These are phyloP conservation scores for Leccinum holopus DNA, from an alignment of 1,284 basidiomycete genomes.

Conservation along the genomic window DNA sequence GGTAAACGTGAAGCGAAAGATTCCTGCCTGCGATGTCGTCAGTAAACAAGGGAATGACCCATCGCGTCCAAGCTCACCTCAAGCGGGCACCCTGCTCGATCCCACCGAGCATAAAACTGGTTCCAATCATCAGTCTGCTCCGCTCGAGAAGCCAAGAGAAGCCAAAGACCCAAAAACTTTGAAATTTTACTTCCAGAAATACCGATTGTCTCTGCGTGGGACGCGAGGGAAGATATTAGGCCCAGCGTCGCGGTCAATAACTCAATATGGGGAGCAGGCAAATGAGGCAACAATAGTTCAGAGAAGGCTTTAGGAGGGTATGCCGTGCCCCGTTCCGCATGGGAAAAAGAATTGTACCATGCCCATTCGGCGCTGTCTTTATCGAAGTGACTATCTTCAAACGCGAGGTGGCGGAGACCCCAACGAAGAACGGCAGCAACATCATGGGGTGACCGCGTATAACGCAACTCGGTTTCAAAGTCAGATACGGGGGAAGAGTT, in stretches of 20 bases:
- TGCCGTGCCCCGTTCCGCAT: constrained; percentile 52
- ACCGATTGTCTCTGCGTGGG: constrained; percentile 67
- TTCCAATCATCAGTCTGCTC: constrained; percentile 47
- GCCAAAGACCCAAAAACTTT: constrained; percentile 71
- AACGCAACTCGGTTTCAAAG: constrained; percentile 54
- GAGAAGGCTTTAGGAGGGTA: constrained; percentile 64
- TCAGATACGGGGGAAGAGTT: constrained; percentile 43
- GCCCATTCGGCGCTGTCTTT: constrained; percentile 41
- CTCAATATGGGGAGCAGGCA: constrained; percentile 56
- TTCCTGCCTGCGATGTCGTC: constrained; percentile 51
- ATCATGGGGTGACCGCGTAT: no score
- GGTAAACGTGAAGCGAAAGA: constrained; percentile 56
- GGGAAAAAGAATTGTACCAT: constrained; percentile 65
- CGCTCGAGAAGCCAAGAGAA: constrained; percentile 49
- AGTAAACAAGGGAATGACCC: constrained; percentile 1
- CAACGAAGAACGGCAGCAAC: no score
- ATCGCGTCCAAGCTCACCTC: constrained; percentile 44
- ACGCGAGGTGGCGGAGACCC: constrained; percentile 35
- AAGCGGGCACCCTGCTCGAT: constrained; percentile 62
- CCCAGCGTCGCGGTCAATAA: constrained; percentile 57
- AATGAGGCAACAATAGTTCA: constrained; percentile 51
- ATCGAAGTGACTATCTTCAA: constrained; percentile 57
- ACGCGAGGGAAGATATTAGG: constrained; percentile 63
- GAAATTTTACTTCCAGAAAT: constrained; percentile 72
- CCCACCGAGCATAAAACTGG: constrained; percentile 70